Conservation (phyloP, 441 rosid species). For the Cnidoscolus chayamansa region DNA sequence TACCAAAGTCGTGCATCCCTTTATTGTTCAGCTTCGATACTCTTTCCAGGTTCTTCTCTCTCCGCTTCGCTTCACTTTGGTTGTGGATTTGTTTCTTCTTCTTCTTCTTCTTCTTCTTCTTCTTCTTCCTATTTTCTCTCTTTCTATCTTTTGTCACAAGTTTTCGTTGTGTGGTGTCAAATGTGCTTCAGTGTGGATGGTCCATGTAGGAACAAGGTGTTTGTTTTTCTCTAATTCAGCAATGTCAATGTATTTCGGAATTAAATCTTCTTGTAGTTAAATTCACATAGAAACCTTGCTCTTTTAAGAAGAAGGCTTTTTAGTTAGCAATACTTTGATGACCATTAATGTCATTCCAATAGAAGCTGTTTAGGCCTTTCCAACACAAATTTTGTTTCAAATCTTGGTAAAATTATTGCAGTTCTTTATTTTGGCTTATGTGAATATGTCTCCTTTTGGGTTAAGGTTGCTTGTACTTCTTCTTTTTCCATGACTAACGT, state of each 20-base stretch:
- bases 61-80: neutral
- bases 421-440: neutral
- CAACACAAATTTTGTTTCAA: neutral
- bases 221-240: too few species aligned
- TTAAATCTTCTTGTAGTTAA: neutral
- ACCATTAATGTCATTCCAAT: neutral
- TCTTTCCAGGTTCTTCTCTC: slow-evolving; percentile 56
- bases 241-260: too few species aligned
- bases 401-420: neutral
- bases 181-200: too few species aligned
- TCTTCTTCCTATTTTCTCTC: too few species aligned
- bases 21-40: slow-evolving; percentile 64
- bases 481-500: neutral
- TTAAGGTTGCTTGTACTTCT: neutral
- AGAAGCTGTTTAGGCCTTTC: neutral
- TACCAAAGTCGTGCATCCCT: slow-evolving; percentile 63
- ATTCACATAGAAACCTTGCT: neutral
- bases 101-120: neutral
- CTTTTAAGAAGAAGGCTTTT: neutral
- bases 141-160: neutral
- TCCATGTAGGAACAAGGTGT: too few species aligned
- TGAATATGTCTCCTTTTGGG: neutral
- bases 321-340: neutral
- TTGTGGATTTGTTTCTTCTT: neutral
- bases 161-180: neutral